A percentile compares a stretch with the other conserved stretches of the same genome.
Conservation (phyloP, 2,329 filamentous ascomycete genomes). For the Orbilia quercus region DNA sequence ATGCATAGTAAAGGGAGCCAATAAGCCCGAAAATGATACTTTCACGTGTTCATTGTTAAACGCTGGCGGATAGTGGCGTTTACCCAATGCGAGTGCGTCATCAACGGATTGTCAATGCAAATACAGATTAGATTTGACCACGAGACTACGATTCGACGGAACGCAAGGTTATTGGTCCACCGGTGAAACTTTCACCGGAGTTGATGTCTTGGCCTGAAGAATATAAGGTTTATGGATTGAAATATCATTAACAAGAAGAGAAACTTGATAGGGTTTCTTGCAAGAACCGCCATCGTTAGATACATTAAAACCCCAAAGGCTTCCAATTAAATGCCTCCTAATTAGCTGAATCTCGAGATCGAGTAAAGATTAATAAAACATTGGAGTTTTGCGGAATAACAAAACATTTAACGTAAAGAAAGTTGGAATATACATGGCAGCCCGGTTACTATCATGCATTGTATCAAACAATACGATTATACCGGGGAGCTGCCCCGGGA, state of each 20-base stretch:
- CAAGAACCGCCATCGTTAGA: background rate
- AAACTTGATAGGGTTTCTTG: background rate
- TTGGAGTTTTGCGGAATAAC: background rate
- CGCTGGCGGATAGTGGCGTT: background rate
- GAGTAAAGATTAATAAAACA: background rate
- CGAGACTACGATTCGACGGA: background rate
- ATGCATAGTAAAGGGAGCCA: too few relatives aligned
- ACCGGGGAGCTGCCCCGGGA: slow-evolving; percentile 29
- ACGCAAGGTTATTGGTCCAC: too few relatives aligned
- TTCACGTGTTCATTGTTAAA: slow-evolving; percentile 12
- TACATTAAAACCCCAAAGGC: background rate
- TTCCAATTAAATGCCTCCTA: background rate
- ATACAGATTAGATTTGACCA: slow-evolving; percentile 3
- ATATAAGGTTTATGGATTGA: background rate
- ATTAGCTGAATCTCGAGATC: background rate
- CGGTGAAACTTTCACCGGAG: too few relatives aligned
- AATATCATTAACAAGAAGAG: slow-evolving; percentile 2
- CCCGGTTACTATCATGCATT: background rate
- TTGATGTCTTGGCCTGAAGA: too few relatives aligned
- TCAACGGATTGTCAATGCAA: background rate
- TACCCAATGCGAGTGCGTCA: slow-evolving; percentile 8
- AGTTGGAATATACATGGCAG: background rate
- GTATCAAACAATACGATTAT: slow-evolving; percentile 16
- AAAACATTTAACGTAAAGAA: background rate
- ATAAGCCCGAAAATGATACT: too few relatives aligned